Percentiles rank a stretch among this genome's conserved stretches.
Evolutionary conservation across 768 basidiomycete genomes (phyloP).

Genomic region (Mycena vitilis): DNA sequence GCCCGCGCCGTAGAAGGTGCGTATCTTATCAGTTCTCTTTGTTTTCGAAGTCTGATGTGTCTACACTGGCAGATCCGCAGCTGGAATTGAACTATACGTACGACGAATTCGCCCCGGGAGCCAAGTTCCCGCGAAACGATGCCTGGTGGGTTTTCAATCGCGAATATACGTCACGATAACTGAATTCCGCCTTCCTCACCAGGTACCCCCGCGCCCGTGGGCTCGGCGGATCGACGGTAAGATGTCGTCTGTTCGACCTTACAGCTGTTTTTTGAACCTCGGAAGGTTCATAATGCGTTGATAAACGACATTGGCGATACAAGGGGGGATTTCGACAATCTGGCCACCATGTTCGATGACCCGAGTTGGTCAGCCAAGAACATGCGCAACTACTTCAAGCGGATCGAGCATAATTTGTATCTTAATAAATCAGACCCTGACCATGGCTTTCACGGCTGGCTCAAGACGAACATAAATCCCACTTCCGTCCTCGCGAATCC

Average conservation of each 20-base stretch:
- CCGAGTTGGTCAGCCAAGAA: conserved; percentile 43
- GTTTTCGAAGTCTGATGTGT: too few relatives aligned
- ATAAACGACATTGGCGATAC: conserved; percentile 8
- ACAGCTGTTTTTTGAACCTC: neutral
- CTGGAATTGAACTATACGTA: conserved; percentile 45
- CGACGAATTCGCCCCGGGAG: conserved; percentile 43
- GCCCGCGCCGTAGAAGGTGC: conserved; percentile 42
- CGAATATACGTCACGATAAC: conserved; percentile 31
- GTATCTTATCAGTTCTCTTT: neutral
- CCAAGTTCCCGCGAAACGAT: conserved; percentile 40
- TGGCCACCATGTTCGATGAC: conserved; percentile 40
- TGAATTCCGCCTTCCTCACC: neutral
- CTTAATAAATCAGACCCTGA: conserved; percentile 37
- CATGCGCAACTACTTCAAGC: conserved; percentile 46
- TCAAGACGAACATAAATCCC: conserved; percentile 42
- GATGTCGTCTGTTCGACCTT: neutral
- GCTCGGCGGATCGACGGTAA: conserved; percentile 46
- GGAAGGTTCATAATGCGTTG: conserved; percentile 15
- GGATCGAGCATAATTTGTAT: conserved; percentile 42
- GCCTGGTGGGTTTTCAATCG: conserved; percentile 40
- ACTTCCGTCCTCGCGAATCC: conserved; percentile 39
- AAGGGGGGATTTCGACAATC: conserved; percentile 7
- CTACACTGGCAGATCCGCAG: conserved; percentile 38
- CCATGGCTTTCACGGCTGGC: conserved; percentile 46
- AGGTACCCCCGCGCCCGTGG: conserved; percentile 49